phyloP scores from a whole-genome alignment of 352 stramenopile species.

The Pythium biforme region DNA sequence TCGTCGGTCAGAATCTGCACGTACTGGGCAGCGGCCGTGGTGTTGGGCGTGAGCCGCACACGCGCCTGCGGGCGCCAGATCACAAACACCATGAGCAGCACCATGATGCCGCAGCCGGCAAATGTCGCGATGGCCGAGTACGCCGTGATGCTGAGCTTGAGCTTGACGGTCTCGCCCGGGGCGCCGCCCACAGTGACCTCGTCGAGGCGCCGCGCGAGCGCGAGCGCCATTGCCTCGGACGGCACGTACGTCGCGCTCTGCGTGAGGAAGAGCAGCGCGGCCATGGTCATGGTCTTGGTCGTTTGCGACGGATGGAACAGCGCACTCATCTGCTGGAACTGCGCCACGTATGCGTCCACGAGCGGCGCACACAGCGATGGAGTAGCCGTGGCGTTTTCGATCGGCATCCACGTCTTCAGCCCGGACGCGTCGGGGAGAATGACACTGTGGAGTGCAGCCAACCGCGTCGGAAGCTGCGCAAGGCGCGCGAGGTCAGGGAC shows the following conservation, averaged over 20 bases:
- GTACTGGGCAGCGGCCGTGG: constrained; percentile 52
- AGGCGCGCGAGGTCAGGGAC: background rate
- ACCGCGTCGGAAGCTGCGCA: background rate
- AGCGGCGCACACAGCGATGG: background rate
- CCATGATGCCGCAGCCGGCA: constrained; percentile 31
- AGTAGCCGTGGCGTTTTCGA: background rate
- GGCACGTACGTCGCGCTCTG: constrained; percentile 32
- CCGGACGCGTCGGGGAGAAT: background rate
- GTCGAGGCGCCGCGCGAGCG: constrained; percentile 6
- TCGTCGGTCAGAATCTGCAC: constrained; percentile 69
- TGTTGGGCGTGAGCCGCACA: constrained; percentile 41
- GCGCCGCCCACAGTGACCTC: background rate
- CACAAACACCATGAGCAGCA: constrained; percentile 45
- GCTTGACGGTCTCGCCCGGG: constrained; percentile 18
- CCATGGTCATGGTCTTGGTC: background rate
- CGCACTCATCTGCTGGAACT: constrained; percentile 21
- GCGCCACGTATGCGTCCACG: constrained; percentile 15
- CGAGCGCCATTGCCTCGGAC: constrained; percentile 26
- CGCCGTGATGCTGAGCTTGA: constrained; percentile 46
- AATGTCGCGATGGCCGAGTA: constrained; percentile 26
- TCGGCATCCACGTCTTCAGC: constrained; percentile 16
- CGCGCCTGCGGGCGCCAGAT: constrained; percentile 55
- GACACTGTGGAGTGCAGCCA: background rate
- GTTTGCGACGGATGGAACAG: constrained; percentile 26
- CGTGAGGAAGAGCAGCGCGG: constrained; percentile 48